These are phyloP conservation scores for Penicillium samsonianum DNA, from an alignment of 495 filamentous ascomycete genomes.

Conservation along the genomic window DNA sequence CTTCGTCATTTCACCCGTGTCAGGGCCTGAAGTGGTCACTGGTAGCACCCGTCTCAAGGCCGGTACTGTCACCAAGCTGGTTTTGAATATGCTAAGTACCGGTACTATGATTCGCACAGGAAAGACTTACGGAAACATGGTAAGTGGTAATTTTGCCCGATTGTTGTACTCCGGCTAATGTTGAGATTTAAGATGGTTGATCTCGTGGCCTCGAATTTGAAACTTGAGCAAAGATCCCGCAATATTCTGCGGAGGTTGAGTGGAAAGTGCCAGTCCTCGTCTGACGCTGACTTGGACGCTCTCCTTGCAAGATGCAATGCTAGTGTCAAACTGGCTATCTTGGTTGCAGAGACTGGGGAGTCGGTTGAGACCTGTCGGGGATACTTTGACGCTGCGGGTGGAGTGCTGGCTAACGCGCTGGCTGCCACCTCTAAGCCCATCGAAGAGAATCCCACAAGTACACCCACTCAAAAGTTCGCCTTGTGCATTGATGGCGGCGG, in stretches of 20 bases:
- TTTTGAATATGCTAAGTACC: slow-evolving; percentile 45
- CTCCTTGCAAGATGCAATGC: slow-evolving; percentile 28
- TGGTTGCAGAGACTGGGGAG: slow-evolving; percentile 30
- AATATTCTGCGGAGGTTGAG: slow-evolving; percentile 38
- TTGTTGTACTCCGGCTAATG: slow-evolving; percentile 2
- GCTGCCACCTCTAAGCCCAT: background rate
- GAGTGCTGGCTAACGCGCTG: slow-evolving; percentile 33
- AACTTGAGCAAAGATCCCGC: slow-evolving; percentile 38
- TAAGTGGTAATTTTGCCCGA: slow-evolving; percentile 8
- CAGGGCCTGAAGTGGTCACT: slow-evolving; percentile 41
- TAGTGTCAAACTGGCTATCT: slow-evolving; percentile 40
- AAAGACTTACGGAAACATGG: slow-evolving; percentile 46
- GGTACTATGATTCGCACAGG: slow-evolving; percentile 42
- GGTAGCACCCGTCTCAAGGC: slow-evolving; percentile 45
- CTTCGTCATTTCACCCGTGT: slow-evolving; percentile 34
- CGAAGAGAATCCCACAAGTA: background rate
- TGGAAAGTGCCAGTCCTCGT: slow-evolving; percentile 17
- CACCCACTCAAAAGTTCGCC: slow-evolving; percentile 8
- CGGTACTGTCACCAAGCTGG: slow-evolving; percentile 41
- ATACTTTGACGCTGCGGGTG: slow-evolving; percentile 24
- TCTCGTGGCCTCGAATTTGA: slow-evolving; percentile 40
- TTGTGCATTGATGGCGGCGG: slow-evolving; percentile 45
- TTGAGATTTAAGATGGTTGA: slow-evolving; percentile 36
- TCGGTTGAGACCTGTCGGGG: slow-evolving; percentile 25
- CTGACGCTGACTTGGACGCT: slow-evolving; percentile 29